Conservation (phyloP, 1,284 basidiomycete genomes). For the Chiua sp. region DNA sequence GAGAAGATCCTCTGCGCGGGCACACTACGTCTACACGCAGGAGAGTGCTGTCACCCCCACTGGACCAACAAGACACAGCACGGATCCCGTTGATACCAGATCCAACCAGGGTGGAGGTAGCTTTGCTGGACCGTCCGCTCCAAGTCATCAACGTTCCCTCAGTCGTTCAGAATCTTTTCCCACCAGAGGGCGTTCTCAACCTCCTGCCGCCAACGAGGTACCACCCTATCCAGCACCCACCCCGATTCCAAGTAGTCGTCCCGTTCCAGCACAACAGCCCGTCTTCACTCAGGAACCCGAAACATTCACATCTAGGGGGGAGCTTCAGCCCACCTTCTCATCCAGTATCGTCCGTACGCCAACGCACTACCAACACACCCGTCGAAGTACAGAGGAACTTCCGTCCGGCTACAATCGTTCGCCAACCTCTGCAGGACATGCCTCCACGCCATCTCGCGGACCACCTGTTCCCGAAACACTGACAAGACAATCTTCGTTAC, state of each 20-base stretch:
- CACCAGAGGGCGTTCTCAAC: conserved; percentile 27
- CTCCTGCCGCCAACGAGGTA: conserved; percentile 21
- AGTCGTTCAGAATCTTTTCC: conserved; percentile 21
- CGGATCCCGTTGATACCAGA: conserved; percentile 27
- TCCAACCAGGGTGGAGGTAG: conserved; percentile 7
- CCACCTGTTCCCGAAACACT: conserved; percentile 24
- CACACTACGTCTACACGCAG: conserved; percentile 23
- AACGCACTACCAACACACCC: conserved; percentile 30
- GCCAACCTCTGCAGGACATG: conserved; percentile 29
- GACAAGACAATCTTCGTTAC: conserved; percentile 35
- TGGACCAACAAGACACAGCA: conserved; percentile 28
- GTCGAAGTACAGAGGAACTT: conserved; percentile 27
- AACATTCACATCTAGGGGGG: conserved; percentile 50
- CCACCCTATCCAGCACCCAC: conserved; percentile 38
- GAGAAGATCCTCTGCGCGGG: conserved; percentile 16
- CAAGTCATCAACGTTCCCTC: conserved; percentile 17
- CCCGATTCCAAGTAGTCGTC: conserved; percentile 22
- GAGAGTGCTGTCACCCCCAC: conserved; percentile 16
- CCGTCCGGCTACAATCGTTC: conserved; percentile 24
- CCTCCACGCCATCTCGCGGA: conserved; percentile 21
- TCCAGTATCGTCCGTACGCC: conserved; percentile 69
- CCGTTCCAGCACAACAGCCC: conserved; percentile 25
- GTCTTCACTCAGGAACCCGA: conserved; percentile 33
- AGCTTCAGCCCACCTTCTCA: conserved; percentile 69
- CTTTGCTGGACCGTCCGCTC: conserved; percentile 20